phyloP scores from a whole-genome alignment of 2,329 filamentous ascomycete genomes.

The Ambrosiella cleistominuta region DNA sequence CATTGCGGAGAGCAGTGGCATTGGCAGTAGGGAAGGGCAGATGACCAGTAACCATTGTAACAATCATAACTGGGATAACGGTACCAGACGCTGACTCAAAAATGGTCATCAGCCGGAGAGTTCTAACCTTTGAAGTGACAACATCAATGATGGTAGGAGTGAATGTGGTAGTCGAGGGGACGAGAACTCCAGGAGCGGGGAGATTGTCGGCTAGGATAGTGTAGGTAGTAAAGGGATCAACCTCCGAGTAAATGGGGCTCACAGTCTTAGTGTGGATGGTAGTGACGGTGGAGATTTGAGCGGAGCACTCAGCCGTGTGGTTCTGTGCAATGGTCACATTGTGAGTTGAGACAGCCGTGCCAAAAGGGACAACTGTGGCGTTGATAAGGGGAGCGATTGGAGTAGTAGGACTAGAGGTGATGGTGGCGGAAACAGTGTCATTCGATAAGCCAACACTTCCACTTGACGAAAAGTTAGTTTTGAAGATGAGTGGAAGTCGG shows the following conservation, averaged over 20 bases:
- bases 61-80: constrained; percentile 7
- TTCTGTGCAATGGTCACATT: neutral
- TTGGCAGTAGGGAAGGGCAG: constrained; percentile 9
- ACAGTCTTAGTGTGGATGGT: constrained; percentile 12
- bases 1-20: neutral
- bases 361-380: neutral
- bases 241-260: neutral
- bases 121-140: constrained; percentile 6
- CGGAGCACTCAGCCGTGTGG: neutral
- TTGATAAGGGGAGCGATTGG: neutral
- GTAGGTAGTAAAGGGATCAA: constrained; percentile 4
- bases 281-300: constrained; percentile 3
- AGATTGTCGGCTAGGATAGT: neutral
- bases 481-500: neutral
- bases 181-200: constrained; percentile 4
- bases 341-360: neutral
- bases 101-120: constrained; percentile 7
- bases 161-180: constrained; percentile 6
- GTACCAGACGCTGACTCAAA: constrained; percentile 7
- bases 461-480: neutral
- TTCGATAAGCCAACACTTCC: neutral
- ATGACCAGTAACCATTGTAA: constrained; percentile 10
- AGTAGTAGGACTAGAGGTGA: neutral
- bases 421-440: neutral
- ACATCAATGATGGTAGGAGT: constrained; percentile 8